Percentiles rank a stretch among this genome's conserved stretches.
phyloP scores from a whole-genome alignment of 768 basidiomycete species.

The Mycena alexandri region DNA sequence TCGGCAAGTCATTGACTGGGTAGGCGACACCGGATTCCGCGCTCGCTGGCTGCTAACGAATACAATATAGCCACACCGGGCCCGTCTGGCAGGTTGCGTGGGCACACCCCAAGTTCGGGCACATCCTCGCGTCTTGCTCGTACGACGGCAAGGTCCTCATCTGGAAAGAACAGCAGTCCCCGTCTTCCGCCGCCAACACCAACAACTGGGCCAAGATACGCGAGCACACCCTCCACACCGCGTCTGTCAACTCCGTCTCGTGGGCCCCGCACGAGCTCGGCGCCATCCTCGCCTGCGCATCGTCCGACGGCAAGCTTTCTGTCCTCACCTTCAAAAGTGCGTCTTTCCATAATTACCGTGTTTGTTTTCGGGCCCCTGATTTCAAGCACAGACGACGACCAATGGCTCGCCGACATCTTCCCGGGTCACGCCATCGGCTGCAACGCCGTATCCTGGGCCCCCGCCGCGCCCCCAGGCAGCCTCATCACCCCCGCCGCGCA shows the following conservation, averaged over 20 bases:
- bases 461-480: constrained; percentile 88
- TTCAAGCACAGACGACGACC: constrained; percentile 83
- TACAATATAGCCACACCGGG: constrained; percentile 81
- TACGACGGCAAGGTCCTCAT: constrained; percentile 99
- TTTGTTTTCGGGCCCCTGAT: constrained; percentile 1
- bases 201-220: constrained; percentile 89
- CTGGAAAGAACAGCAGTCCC: constrained; percentile 92
- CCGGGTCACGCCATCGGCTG: constrained; percentile 96
- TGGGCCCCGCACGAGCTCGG: constrained; percentile 99
- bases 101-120: constrained; percentile 98
- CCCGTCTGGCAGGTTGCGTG: constrained; percentile 99
- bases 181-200: constrained; percentile 58
- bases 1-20: constrained; percentile 86
- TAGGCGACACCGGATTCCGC: constrained; percentile 47
- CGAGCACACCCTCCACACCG: constrained; percentile 94
- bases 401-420: constrained; percentile 96
- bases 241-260: constrained; percentile 96
- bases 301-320: constrained; percentile 96
- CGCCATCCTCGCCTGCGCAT: constrained; percentile 96
- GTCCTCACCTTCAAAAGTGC: constrained; percentile 96
- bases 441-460: constrained; percentile 98
- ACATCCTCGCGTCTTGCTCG: constrained; percentile 97
- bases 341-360: constrained; percentile 40
- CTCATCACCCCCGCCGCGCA: constrained; percentile 74
- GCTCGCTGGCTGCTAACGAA: neutral